Evolutionary conservation across 441 rosid genomes (phyloP).

Genomic region (Erodium chrysanthum): DNA sequence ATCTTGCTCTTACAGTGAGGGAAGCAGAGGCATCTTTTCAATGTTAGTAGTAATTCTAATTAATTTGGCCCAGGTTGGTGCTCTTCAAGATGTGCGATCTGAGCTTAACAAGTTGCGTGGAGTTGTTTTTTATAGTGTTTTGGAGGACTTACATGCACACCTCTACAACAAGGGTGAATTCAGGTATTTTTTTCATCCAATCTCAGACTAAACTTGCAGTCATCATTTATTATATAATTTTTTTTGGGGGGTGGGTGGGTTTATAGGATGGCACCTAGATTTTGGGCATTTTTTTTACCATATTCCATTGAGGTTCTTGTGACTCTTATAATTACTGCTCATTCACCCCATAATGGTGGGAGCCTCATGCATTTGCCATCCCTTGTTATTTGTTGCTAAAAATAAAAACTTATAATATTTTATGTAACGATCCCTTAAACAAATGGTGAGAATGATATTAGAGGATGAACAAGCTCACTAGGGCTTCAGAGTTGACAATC

Average conservation of each 20-base stretch:
- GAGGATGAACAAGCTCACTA: neutral
- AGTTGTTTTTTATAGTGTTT: constrained; percentile 62
- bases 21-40: neutral
- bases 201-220: neutral
- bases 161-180: constrained; percentile 92
- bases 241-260: neutral
- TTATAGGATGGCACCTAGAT: neutral
- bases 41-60: constrained; percentile 13
- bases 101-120: constrained; percentile 89
- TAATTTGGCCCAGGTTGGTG: constrained; percentile 64
- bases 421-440: neutral
- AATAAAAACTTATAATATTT: neutral
- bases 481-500: neutral
- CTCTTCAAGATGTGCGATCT: constrained; percentile 97
- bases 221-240: neutral
- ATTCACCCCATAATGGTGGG: no score
- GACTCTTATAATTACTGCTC: neutral
- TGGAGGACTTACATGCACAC: constrained; percentile 96
- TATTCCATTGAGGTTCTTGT: neutral
- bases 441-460: neutral
- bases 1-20: neutral
- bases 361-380: no score
- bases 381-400: neutral
- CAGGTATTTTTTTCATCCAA: constrained; percentile 38
- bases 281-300: constrained; percentile 1